Conservation (phyloP, 2,329 filamentous ascomycete genomes). For the Hymenoscyphus fraxineus region DNA sequence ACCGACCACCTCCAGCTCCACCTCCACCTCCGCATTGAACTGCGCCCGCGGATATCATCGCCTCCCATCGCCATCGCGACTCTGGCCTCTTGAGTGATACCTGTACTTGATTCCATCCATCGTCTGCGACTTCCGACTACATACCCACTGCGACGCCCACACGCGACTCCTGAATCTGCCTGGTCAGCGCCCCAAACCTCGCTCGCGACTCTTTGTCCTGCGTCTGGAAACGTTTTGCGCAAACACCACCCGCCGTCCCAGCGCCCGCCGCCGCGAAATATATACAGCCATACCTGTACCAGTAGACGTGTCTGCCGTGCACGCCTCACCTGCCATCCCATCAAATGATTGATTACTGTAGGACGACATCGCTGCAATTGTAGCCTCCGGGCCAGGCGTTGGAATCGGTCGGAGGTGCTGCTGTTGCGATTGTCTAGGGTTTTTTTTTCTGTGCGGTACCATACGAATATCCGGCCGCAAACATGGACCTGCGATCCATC, state of each 20-base stretch:
- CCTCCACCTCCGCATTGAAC: too few relatives aligned
- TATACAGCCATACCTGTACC: not conserved
- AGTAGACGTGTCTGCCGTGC: not conserved
- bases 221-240: conserved; percentile 1
- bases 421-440: not conserved
- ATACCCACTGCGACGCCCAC: not conserved
- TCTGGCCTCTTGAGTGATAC: not conserved
- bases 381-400: conserved; percentile 1
- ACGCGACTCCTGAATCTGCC: not conserved
- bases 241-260: not conserved
- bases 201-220: not conserved
- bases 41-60: too few relatives aligned
- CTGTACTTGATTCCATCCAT: not conserved
- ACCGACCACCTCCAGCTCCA: too few relatives aligned
- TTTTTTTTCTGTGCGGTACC: not conserved
- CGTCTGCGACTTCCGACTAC: not conserved
- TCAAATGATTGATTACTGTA: conserved; percentile 1
- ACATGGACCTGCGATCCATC: conserved; percentile 51
- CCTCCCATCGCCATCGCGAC: not conserved
- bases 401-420: not conserved
- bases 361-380: not conserved
- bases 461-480: conserved; percentile 27
- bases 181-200: not conserved
- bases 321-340: not conserved
- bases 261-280: not conserved